phyloP scores from a whole-genome alignment of 148 eudicot species.

The Selenicereus undatus region DNA sequence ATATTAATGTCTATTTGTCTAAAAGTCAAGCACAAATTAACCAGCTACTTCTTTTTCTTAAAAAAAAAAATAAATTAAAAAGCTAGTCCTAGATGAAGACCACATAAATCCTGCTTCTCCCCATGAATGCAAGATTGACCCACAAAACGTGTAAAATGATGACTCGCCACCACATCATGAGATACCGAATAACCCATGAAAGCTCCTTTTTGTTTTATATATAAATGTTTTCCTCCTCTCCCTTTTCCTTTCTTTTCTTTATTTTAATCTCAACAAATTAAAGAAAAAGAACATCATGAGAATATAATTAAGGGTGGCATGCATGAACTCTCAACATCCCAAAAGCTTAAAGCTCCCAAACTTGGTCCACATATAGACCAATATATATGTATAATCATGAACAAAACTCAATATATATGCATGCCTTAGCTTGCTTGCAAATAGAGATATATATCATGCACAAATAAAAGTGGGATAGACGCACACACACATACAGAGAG shows the following conservation, averaged over 20 bases:
- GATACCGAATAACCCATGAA: slow-evolving; percentile 8
- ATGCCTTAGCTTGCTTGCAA: neutral
- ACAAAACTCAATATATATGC: slow-evolving; percentile 1
- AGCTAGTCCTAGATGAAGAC: neutral
- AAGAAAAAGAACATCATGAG: slow-evolving; percentile 3
- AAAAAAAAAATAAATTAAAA: too few species aligned
- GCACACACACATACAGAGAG: neutral
- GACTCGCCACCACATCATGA: neutral
- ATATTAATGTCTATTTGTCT: too few species aligned
- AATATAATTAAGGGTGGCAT: neutral
- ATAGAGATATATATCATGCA: neutral
- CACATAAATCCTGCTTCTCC: neutral
- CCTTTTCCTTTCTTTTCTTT: neutral
- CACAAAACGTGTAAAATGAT: neutral
- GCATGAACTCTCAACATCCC: slow-evolving; percentile 12
- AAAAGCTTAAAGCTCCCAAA: slow-evolving; percentile 8
- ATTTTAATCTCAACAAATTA: neutral
- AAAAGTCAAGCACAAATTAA: too few species aligned
- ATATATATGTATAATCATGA: neutral
- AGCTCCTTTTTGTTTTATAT: neutral
- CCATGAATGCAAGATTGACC: neutral
- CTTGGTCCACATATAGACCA: slow-evolving; percentile 6
- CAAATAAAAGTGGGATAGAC: neutral
- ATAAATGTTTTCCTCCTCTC: neutral
- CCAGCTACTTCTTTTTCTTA: too few species aligned